phyloP scores from a whole-genome alignment of 495 filamentous ascomycete genomes.

The Entonaema liquescens region DNA sequence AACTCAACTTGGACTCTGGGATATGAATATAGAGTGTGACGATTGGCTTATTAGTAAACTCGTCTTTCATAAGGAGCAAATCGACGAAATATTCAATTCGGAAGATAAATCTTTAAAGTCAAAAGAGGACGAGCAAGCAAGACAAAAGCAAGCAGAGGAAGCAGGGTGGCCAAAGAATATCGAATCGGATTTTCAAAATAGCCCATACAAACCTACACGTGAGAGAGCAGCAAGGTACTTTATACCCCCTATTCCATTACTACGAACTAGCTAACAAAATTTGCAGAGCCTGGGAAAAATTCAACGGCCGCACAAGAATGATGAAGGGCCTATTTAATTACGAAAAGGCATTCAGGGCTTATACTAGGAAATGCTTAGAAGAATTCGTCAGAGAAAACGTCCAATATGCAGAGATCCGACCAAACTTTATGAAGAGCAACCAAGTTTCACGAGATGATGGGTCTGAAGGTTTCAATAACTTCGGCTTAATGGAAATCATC shows the following conservation, averaged over 20 bases:
- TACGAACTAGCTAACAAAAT: conserved; percentile 15
- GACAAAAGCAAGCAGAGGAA: conserved; percentile 23
- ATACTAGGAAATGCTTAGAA: conserved; percentile 56
- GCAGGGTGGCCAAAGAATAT: conserved; percentile 31
- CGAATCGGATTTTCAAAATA: conserved; percentile 24
- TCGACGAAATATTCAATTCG: conserved; percentile 36
- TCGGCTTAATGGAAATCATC: conserved; percentile 61
- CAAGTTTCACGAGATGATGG: conserved; percentile 59
- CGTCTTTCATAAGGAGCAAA: conserved; percentile 59
- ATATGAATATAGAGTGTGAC: conserved; percentile 43
- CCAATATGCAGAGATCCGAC: conserved; percentile 66
- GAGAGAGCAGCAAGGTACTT: conserved; percentile 39
- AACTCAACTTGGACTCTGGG: conserved; percentile 17
- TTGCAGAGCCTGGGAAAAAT: conserved; percentile 62
- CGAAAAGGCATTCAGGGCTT: conserved; percentile 57
- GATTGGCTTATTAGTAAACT: conserved; percentile 60
- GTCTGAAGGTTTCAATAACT: conserved; percentile 51
- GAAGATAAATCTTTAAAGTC: conserved; percentile 2
- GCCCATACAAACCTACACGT: conserved; percentile 28
- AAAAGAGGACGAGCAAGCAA: conserved; percentile 24
- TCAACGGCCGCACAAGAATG: conserved; percentile 64
- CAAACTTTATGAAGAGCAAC: conserved; percentile 65
- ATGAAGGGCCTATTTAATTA: conserved; percentile 70
- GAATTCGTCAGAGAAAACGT: conserved; percentile 64
- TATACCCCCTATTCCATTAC: neutral